Percentiles rank a stretch among this genome's conserved stretches.
These are phyloP conservation scores for Sarocladium kiliense DNA, from an alignment of 2,329 filamentous ascomycete genomes.

Conservation along the genomic window DNA sequence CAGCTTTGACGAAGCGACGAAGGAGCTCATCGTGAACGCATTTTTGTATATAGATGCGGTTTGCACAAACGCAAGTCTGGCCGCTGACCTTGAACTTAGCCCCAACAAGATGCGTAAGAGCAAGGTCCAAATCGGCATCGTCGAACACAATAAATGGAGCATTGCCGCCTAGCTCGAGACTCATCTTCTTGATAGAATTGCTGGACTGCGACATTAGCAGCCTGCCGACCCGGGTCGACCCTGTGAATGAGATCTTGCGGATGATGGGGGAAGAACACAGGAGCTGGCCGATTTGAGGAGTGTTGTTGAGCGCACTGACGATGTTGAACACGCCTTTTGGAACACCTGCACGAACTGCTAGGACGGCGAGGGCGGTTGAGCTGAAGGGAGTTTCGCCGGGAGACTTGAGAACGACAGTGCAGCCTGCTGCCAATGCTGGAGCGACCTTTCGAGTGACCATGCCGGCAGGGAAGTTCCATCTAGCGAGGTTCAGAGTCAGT, in stretches of 20 bases:
- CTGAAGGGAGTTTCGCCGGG: slow-evolving; percentile 91
- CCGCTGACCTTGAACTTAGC: slow-evolving; percentile 92
- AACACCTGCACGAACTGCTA: slow-evolving; percentile 80
- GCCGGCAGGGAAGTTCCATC: slow-evolving; percentile 75
- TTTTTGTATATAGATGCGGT: slow-evolving; percentile 69
- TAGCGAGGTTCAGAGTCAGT: no score
- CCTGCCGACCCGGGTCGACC: slow-evolving; percentile 63
- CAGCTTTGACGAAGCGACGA: slow-evolving; percentile 58
- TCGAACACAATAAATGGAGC: slow-evolving; percentile 96
- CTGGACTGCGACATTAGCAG: slow-evolving; percentile 85
- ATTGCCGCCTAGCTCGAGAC: slow-evolving; percentile 90
- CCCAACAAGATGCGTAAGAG: slow-evolving; percentile 74
- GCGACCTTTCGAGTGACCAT: slow-evolving; percentile 69
- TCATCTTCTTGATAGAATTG: slow-evolving; percentile 73
- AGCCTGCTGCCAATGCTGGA: slow-evolving; percentile 80
- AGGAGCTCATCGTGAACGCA: slow-evolving; percentile 68
- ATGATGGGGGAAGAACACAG: slow-evolving; percentile 65
- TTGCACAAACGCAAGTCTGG: slow-evolving; percentile 88
- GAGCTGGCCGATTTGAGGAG: slow-evolving; percentile 60
- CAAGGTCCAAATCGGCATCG: slow-evolving; percentile 81
- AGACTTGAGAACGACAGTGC: slow-evolving; percentile 87
- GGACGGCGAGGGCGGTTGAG: slow-evolving; percentile 77
- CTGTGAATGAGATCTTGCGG: slow-evolving; percentile 91
- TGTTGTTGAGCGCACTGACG: slow-evolving; percentile 74
- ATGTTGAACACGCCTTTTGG: slow-evolving; percentile 88